Evolutionary conservation across 176 grass and related monocot genomes (phyloP).

Genomic region (Ensete glaucum): DNA sequence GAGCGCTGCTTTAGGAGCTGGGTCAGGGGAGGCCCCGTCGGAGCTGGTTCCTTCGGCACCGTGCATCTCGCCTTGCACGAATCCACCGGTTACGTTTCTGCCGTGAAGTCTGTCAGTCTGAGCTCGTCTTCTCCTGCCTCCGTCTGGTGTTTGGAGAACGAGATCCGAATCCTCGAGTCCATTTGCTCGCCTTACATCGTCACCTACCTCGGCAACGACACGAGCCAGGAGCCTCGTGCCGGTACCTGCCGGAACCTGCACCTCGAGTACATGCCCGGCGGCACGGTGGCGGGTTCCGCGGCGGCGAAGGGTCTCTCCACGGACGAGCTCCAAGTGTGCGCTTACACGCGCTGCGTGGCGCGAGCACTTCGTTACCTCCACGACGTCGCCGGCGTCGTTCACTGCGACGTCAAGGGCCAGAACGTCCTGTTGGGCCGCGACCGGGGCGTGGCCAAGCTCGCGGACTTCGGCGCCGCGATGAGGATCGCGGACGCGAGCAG

Average conservation of each 20-base stretch:
- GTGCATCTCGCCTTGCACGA: conserved; percentile 52
- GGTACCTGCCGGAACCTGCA: conserved; percentile 45
- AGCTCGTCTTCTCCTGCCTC: conserved; percentile 25
- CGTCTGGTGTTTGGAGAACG: conserved; percentile 55
- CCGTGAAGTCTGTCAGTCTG: conserved; percentile 72
- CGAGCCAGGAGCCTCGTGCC: neutral
- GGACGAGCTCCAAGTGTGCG: conserved; percentile 31
- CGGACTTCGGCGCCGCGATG: conserved; percentile 67
- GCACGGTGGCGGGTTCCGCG: conserved; percentile 38
- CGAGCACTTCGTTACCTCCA: conserved; percentile 69
- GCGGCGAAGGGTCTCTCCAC: conserved; percentile 1
- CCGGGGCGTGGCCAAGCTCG: conserved; percentile 44
- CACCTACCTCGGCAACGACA: conserved; percentile 57
- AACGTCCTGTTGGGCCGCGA: conserved; percentile 53
- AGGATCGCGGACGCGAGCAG: conserved; percentile 9
- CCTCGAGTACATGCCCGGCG: conserved; percentile 75
- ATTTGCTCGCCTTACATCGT: conserved; percentile 69
- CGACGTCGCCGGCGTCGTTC: conserved; percentile 54
- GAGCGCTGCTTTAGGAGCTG: conserved; percentile 31
- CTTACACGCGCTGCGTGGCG: conserved; percentile 35
- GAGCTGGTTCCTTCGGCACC: conserved; percentile 53
- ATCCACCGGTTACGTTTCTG: conserved; percentile 43
- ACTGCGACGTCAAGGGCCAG: conserved; percentile 85
- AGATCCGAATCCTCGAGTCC: conserved; percentile 57
- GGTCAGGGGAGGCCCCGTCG: conserved; percentile 62